Evolutionary conservation across 371 early-diverging fungal genomes (phyloP).

Genomic region (Mucor irregularis): DNA sequence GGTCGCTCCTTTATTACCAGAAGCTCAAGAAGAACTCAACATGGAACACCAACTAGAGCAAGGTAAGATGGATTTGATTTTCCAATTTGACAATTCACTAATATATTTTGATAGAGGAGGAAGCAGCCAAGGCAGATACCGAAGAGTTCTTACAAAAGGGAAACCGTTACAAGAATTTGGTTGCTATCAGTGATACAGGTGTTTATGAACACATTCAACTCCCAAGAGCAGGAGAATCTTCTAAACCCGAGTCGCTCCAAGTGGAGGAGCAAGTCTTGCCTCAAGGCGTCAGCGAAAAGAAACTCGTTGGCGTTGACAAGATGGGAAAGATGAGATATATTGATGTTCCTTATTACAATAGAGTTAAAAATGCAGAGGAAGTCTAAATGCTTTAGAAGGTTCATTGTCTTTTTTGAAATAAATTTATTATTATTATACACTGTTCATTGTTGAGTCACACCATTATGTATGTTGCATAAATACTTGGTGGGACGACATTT

Average conservation of each 20-base stretch:
- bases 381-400: too few species aligned
- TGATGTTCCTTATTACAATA: constrained; percentile 15
- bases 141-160: too few species aligned
- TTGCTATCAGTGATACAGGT: not conserved
- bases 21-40: not conserved
- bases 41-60: not conserved
- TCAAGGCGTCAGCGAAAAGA: not conserved
- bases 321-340: constrained; percentile 8
- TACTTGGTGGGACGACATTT: too few species aligned
- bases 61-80: too few species aligned
- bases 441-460: too few species aligned
- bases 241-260: not conserved
- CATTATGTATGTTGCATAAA: too few species aligned
- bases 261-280: not conserved
- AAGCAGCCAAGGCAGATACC: not conserved
- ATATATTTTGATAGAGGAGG: not conserved
- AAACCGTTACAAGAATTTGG: not conserved
- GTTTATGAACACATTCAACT: not conserved
- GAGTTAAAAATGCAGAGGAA: too few species aligned
- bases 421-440: not conserved
- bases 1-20: constrained; percentile 6
- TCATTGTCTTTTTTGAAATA: not conserved
- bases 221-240: not conserved
- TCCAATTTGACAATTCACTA: not conserved
- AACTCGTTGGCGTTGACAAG: constrained; percentile 11